Conservation (phyloP, 2,329 filamentous ascomycete genomes). For the Aspergillus hortae region DNA sequence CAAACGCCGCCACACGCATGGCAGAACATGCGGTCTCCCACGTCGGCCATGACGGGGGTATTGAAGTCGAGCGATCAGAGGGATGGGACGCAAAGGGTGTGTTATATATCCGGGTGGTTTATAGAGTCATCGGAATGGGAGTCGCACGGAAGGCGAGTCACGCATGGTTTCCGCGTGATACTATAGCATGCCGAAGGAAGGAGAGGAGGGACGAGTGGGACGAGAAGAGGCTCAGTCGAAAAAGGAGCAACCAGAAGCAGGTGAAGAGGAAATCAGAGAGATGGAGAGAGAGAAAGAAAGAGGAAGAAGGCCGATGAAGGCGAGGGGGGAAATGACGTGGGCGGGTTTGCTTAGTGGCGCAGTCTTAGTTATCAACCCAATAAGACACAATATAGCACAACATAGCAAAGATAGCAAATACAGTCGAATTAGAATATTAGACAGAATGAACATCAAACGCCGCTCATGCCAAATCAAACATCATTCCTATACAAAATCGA, state of each 20-base stretch:
- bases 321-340: conserved; percentile 6
- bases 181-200: not conserved
- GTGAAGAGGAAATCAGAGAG: conserved; percentile 1
- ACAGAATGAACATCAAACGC: not conserved
- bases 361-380: no score
- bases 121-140: not conserved
- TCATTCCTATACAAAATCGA: not conserved
- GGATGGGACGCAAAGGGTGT: not conserved
- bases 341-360: not conserved
- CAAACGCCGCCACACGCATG: conserved; percentile 79
- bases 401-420: not conserved
- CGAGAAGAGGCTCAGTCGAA: not conserved
- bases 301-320: not conserved
- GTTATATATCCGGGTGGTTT: not conserved
- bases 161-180: conserved; percentile 1
- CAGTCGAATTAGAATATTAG: not conserved
- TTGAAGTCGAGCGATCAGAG: not conserved
- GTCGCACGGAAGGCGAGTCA: not conserved
- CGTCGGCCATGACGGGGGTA: conserved; percentile 30
- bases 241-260: not conserved
- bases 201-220: not conserved
- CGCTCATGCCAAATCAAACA: not conserved
- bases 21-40: conserved; percentile 73
- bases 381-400: no score
- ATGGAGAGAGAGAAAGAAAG: not conserved